Evolutionary conservation across 2,329 filamentous ascomycete species (phyloP), one percentile per base, ranked within the genome.

Genomic region (Acrodontium crateriforme): DNA sequence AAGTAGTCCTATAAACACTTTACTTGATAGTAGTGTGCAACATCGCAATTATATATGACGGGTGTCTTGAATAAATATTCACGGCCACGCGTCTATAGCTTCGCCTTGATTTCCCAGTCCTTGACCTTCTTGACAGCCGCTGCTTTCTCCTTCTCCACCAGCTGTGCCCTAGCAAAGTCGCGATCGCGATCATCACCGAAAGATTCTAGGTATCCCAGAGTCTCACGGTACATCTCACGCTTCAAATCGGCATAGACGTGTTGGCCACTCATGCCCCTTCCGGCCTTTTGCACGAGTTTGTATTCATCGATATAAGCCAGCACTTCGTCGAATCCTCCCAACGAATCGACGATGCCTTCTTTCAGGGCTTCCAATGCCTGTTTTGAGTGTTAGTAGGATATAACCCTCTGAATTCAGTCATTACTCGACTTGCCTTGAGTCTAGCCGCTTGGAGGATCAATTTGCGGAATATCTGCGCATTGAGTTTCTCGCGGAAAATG

Each of bases 401-500:
- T 22, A 5, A n/a, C n/a, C 10, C 10, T 13, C 10, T 6, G 8
- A 4, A 5, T 5, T 6, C 2, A 18, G 3, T 12, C 14, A 4
- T 22, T 22, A 4, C 7, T 12, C 9, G 17, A 34, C 39, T 10
- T 29, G 42, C 45, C 10, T 63, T 59, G 46, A 75, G 83, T 29
- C 81, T 64, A 40, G 65, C 66, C 4, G 76, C 79, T 52, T 85
- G 81, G n/a, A 89, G 65, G 5, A 82, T 69, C 37, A 87, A 56
- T 22, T 60, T 58, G 18, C 78, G 65, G 49, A 75, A 78, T 0
- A 65, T 62, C 2, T 47, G 33, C 1, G 63, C 52, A 0, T 64
- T 43, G 3, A 76, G 51, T 55, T 87, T 89, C 41, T 74, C 59
- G 9, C 78, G 65, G 59, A 89, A 87, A 38, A 89, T 69, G 26